A percentile compares a stretch with the other conserved stretches of the same genome.
Evolutionary conservation across 2,329 filamentous ascomycete species (phyloP).

Genomic region (Xylariomycetidae sp.): DNA sequence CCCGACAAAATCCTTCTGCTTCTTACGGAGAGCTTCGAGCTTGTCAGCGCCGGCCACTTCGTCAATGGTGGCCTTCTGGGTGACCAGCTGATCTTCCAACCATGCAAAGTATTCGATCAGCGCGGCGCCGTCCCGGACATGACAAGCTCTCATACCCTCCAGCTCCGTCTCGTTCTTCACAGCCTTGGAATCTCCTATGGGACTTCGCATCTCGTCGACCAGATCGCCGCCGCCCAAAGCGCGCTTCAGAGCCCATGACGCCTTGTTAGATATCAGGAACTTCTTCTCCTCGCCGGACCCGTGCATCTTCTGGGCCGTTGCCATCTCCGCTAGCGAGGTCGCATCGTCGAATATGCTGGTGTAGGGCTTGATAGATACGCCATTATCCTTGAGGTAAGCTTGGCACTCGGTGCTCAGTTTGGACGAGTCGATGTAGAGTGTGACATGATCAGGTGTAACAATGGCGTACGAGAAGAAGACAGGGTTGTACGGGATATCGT

Average conservation of each 20-base stretch:
- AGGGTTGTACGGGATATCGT: conserved; percentile 94
- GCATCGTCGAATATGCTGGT: conserved; percentile 74
- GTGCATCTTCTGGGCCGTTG: conserved; percentile 26
- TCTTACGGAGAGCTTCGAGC: conserved; percentile 69
- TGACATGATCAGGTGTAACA: conserved; percentile 71
- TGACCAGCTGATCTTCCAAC: conserved; percentile 83
- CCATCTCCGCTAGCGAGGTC: conserved; percentile 52
- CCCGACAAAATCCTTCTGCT: conserved; percentile 73
- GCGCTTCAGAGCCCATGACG: conserved; percentile 87
- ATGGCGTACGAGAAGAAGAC: conserved; percentile 98
- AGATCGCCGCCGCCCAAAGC: conserved; percentile 80
- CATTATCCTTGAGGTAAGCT: conserved; percentile 63
- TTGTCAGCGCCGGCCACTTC: conserved; percentile 92
- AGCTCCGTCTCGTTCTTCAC: conserved; percentile 89
- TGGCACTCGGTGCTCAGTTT: conserved; percentile 69
- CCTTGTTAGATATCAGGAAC: conserved; percentile 81
- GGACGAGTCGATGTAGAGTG: conserved; percentile 76
- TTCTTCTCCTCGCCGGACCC: conserved; percentile 49
- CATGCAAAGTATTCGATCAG: conserved; percentile 92
- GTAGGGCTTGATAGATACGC: conserved; percentile 77
- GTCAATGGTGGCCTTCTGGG: conserved; percentile 69
- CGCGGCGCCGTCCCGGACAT: conserved; percentile 88
- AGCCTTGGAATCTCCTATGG: conserved; percentile 85
- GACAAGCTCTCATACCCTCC: conserved; percentile 88
- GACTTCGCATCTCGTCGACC: conserved; percentile 83